Percentiles rank a stretch among this genome's conserved stretches.
Conservation (phyloP, 2,329 filamentous ascomycete genomes). For the Pseudopithomyces maydicus region DNA sequence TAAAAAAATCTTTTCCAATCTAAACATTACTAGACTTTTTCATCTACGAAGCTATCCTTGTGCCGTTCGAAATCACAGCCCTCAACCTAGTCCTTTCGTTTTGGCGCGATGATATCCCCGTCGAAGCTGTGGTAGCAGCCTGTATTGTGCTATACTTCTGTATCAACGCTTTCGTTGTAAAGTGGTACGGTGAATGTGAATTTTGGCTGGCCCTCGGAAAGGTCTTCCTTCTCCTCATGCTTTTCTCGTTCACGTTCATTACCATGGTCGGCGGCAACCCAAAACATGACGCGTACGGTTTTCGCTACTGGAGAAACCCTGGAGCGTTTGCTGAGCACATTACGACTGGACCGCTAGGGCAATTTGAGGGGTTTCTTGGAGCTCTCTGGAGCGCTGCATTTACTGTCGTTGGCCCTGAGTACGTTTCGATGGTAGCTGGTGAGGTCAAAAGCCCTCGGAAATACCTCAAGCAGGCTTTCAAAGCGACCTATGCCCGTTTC, state of each 20-base stretch:
- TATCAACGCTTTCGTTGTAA: conserved; percentile 48
- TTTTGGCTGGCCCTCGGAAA: conserved; percentile 49
- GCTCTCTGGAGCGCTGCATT: conserved; percentile 44
- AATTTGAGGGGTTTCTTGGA: conserved; percentile 38
- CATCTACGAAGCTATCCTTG: conserved; percentile 53
- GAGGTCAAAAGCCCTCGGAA: conserved; percentile 47
- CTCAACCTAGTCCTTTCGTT: conserved; percentile 37
- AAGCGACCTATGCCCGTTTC: conserved; percentile 48
- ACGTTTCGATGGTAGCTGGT: conserved; percentile 51
- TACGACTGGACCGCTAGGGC: conserved; percentile 28
- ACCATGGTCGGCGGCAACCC: conserved; percentile 51
- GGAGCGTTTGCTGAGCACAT: conserved; percentile 36
- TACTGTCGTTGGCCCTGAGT: conserved; percentile 51
- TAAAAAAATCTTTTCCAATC: no score
- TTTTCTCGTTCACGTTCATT: conserved; percentile 49
- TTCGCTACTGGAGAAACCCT: conserved; percentile 48
- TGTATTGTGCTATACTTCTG: conserved; percentile 45
- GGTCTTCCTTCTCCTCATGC: conserved; percentile 47
- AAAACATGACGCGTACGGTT: conserved; percentile 43
- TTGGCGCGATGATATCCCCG: conserved; percentile 50
- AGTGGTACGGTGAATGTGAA: conserved; percentile 46
- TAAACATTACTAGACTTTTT: conserved; percentile 42
- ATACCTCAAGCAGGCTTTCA: conserved; percentile 49
- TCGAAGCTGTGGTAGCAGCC: conserved; percentile 43
- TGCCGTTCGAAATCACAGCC: conserved; percentile 55